Percentiles rank a stretch among this genome's conserved stretches.
These are phyloP conservation scores for Anisodus tanguticus DNA, from an alignment of 257 asterid species.

Conservation along the genomic window DNA sequence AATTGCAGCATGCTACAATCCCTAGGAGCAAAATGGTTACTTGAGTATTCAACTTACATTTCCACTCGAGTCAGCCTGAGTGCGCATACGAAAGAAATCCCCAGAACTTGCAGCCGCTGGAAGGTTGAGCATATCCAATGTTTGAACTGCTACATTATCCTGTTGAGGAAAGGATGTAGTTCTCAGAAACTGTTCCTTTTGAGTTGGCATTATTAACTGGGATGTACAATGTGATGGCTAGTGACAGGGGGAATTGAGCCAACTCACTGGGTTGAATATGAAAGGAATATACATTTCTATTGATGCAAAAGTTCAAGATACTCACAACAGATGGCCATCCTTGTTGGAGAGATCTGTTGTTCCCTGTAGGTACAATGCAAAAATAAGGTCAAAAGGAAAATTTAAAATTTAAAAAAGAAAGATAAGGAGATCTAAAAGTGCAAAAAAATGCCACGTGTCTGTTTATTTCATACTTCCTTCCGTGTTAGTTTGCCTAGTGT, in stretches of 20 bases:
- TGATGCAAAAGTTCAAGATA: background rate
- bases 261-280: background rate
- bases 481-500: constrained; percentile 17
- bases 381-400: background rate
- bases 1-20: no score
- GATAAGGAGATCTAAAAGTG: background rate
- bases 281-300: constrained; percentile 23
- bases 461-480: constrained; percentile 3
- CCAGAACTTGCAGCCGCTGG: background rate
- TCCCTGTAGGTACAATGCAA: constrained; percentile 26
- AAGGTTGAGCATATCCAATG: background rate
- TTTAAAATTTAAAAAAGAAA: background rate
- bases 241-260: background rate
- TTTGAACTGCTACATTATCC: constrained; percentile 11
- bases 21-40: no score
- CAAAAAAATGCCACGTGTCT: background rate
- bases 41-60: background rate
- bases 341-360: constrained; percentile 1
- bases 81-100: background rate
- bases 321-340: constrained; percentile 26
- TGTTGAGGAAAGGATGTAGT: constrained; percentile 24
- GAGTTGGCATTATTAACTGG: constrained; percentile 14
- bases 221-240: background rate
- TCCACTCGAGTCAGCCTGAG: background rate
- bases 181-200: background rate